Evolutionary conservation across 1,284 basidiomycete genomes (phyloP).

Genomic region (Ceratobasidium sp.): DNA sequence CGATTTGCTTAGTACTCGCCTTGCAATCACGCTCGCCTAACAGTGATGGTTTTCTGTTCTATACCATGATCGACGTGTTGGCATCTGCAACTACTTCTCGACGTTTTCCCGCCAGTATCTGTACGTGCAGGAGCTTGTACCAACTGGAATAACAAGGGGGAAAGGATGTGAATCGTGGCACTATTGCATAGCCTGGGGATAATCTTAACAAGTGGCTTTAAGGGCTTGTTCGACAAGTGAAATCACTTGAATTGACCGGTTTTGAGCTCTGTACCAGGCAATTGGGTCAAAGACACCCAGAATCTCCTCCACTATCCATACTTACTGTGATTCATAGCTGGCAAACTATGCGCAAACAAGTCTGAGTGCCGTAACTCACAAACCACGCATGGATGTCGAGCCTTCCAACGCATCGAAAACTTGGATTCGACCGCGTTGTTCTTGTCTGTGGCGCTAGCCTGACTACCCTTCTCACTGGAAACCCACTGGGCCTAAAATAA

Average conservation of each 20-base stretch:
- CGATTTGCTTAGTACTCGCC: conserved; percentile 55
- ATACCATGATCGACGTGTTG: conserved; percentile 66
- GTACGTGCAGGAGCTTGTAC: conserved; percentile 87
- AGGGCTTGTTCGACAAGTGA: not conserved
- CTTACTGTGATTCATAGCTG: conserved; percentile 86
- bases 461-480: conserved; percentile 56
- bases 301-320: conserved; percentile 97
- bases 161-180: conserved; percentile 89
- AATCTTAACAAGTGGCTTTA: not conserved
- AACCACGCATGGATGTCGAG: conserved; percentile 70
- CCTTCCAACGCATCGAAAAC: conserved; percentile 70
- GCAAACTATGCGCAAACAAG: conserved; percentile 91
- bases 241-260: conserved; percentile 85
- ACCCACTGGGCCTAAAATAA: too few species aligned
- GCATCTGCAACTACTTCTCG: conserved; percentile 69
- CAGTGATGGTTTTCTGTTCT: conserved; percentile 60
- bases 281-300: conserved; percentile 86
- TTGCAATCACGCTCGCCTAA: conserved; percentile 74
- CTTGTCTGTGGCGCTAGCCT: conserved; percentile 64
- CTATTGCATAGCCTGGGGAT: conserved; percentile 75
- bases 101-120: conserved; percentile 68
- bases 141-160: conserved; percentile 92
- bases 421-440: conserved; percentile 64
- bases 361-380: conserved; percentile 83
- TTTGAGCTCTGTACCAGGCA: conserved; percentile 88